Evolutionary conservation across 2,329 filamentous ascomycete species (phyloP), one percentile per base, ranked within the genome.

Genomic region (Aspergillus transmontanensis): DNA sequence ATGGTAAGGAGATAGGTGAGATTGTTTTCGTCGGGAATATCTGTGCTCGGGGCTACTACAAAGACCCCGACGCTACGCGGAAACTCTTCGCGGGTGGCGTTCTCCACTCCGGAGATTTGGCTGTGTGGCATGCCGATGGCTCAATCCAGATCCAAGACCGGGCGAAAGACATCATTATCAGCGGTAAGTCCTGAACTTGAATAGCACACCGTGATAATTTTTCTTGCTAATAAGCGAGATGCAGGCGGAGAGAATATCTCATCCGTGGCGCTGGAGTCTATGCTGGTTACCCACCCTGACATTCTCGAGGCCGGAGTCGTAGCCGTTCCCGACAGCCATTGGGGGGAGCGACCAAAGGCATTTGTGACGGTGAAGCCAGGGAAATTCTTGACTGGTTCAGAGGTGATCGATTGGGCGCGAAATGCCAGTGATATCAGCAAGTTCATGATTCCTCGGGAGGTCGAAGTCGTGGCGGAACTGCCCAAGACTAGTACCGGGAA

Each of bases 401-500:
- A 92, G 10, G 82, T 99, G 30, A 93, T 98, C 62, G 79, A 86
- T 55, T 99, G 95, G 95, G 93, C 94, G 3, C 94, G 90, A 77
- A 83, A 90, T 67, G 86, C 91, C 71, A 91, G 90, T 74, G 84
- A 84, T 32, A 97, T 99, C 70, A 94, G 91, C 79, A 88, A 89
- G 68, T 99, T 97, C 75, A 98, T 98, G 95, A 89, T 90, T 51
- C 88, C 87, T 14, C 81, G 84, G 57, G 88, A 90, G 76, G 86
- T 90, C 0, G 92, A 96, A 77, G 82, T 98, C 50, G 87, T 99
- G n/a, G 69, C 81, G 6, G 94, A 97, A 77, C 82, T 99, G 68
- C 95, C 95, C 11, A 99, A 99, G 86, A 99, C 95, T 32, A 95
- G 91, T 77, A 99, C 95, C 0, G 95, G 95, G 3, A 99, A 99